These are phyloP conservation scores for Rhodotorula paludigena DNA, from an alignment of 768 basidiomycete genomes.

Conservation along the genomic window DNA sequence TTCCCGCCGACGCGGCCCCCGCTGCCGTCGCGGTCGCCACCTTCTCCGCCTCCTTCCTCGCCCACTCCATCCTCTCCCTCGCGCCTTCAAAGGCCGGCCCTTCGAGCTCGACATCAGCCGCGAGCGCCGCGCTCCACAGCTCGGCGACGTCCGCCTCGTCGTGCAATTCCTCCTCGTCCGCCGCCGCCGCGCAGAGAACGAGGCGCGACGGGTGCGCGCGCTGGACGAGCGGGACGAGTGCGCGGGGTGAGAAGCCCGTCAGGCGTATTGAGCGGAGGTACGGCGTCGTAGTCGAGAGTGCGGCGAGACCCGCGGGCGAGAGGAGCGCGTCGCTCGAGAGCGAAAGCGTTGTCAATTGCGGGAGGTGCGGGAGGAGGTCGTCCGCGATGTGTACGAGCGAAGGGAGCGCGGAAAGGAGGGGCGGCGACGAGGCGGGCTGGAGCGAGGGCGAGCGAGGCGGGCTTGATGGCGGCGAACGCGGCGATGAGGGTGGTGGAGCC, in stretches of 20 bases:
- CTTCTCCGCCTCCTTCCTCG: not conserved
- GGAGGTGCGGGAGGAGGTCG: constrained; percentile 2
- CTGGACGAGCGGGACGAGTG: not conserved
- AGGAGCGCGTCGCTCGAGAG: not conserved
- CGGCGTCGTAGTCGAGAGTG: not conserved
- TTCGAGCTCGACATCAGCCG: not conserved
- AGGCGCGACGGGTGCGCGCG: not conserved
- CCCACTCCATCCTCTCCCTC: constrained; percentile 9
- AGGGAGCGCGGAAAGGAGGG: not conserved
- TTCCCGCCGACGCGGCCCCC: not conserved
- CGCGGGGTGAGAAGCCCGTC: not conserved
- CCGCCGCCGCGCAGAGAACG: too few relatives aligned
- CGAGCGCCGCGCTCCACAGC: not conserved
- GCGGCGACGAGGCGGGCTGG: not conserved
- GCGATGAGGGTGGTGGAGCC: not conserved
- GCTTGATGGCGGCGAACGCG: too few relatives aligned
- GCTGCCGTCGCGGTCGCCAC: not conserved
- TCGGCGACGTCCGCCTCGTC: not conserved
- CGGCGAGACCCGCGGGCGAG: not conserved
- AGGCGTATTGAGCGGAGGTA: not conserved
- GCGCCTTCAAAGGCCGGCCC: not conserved
- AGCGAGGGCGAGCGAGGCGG: not conserved
- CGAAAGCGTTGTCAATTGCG: not conserved
- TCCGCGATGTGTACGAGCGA: not conserved
- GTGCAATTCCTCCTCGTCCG: not conserved